Conservation (phyloP, 2,329 filamentous ascomycete species). For the Myriosclerotinia duriaeana region DNA sequence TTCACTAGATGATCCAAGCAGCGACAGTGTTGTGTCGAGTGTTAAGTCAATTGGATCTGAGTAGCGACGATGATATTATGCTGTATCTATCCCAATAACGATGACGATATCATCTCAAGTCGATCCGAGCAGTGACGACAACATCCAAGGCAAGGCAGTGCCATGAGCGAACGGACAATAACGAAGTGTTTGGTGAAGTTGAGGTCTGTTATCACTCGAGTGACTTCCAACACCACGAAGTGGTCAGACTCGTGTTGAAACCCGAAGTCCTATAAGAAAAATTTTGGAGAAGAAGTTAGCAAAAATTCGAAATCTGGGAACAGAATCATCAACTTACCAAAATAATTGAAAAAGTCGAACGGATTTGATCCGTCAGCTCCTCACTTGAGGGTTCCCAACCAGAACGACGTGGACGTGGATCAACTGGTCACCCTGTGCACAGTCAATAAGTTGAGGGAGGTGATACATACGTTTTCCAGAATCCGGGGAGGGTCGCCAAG, state of each 20-base stretch:
- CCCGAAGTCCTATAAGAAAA: not conserved
- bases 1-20: too few relatives aligned
- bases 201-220: too few relatives aligned
- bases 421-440: slow-evolving; percentile 7
- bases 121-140: too few relatives aligned
- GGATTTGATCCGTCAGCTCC: slow-evolving; percentile 5
- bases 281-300: not conserved
- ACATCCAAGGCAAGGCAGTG: too few relatives aligned
- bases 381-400: slow-evolving; percentile 19
- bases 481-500: not conserved
- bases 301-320: not conserved
- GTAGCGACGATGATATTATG: too few relatives aligned
- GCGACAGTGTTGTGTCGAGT: too few relatives aligned
- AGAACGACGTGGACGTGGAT: slow-evolving; percentile 19
- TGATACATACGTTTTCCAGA: not conserved
- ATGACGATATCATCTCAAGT: too few relatives aligned
- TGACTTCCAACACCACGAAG: too few relatives aligned
- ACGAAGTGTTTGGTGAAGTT: too few relatives aligned
- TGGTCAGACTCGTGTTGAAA: not conserved
- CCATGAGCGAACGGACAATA: too few relatives aligned
- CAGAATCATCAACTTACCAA: not conserved
- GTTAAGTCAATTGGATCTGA: too few relatives aligned
- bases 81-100: too few relatives aligned
- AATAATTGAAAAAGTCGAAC: not conserved
- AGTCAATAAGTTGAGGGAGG: not conserved